phyloP scores from a whole-genome alignment of 176 grass and related monocot species.

The Oryza punctata region DNA sequence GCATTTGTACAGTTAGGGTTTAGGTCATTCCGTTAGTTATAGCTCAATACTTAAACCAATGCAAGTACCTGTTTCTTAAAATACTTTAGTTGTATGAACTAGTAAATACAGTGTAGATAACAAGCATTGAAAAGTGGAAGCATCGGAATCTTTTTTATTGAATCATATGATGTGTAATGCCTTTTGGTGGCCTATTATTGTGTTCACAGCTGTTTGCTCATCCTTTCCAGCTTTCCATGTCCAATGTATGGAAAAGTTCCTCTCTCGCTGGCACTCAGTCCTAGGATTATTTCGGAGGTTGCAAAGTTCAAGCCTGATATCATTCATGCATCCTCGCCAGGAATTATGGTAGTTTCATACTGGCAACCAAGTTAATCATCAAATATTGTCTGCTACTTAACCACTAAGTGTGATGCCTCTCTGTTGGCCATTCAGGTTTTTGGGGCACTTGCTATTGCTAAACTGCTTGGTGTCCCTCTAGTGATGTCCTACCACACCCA shows the following conservation, averaged over 20 bases:
- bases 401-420: neutral
- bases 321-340: slow-evolving; percentile 93
- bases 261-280: slow-evolving; percentile 86
- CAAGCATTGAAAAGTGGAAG: neutral
- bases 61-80: neutral
- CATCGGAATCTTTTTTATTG: neutral
- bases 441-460: slow-evolving; percentile 85
- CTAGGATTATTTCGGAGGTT: slow-evolving; percentile 90
- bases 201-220: slow-evolving; percentile 27
- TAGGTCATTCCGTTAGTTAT: neutral
- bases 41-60: neutral
- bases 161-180: slow-evolving; percentile 6
- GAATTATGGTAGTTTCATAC: slow-evolving; percentile 78
- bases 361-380: neutral
- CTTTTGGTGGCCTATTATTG: slow-evolving; percentile 23
- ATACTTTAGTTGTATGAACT: neutral
- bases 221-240: slow-evolving; percentile 79
- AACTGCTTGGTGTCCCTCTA: slow-evolving; percentile 73
- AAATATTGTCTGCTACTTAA: neutral
- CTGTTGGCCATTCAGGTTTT: slow-evolving; percentile 66
- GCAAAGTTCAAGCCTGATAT: slow-evolving; percentile 97
- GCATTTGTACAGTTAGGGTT: neutral
- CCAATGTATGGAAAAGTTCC: slow-evolving; percentile 94
- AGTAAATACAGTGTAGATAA: neutral
- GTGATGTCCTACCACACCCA: slow-evolving; percentile 98